Conservation (phyloP, 371 early-diverging fungal genomes). For the Mucor irregularis region DNA sequence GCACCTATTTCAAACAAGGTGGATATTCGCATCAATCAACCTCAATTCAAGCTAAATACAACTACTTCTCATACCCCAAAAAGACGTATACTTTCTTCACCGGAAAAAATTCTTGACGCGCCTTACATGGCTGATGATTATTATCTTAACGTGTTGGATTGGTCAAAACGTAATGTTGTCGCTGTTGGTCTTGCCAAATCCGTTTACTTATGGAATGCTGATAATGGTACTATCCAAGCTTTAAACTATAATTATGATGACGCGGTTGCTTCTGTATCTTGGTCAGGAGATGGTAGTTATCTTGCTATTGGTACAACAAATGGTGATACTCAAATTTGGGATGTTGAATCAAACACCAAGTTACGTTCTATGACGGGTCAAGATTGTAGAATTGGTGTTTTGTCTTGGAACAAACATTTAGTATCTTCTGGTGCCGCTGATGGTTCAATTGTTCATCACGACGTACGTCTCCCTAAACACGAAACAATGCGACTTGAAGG, state of each 20-base stretch:
- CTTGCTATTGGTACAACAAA: conserved; percentile 84
- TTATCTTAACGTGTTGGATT: conserved; percentile 96
- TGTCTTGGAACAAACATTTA: conserved; percentile 87
- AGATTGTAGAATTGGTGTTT: conserved; percentile 75
- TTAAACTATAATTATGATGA: conserved; percentile 62
- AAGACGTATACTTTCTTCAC: conserved; percentile 68
- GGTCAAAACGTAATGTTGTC: conserved; percentile 82
- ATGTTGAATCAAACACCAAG: conserved; percentile 66
- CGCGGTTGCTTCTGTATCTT: conserved; percentile 72
- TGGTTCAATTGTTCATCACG: conserved; percentile 92
- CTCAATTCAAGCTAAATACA: conserved; percentile 33
- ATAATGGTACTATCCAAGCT: conserved; percentile 71
- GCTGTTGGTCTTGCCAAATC: conserved; percentile 88
- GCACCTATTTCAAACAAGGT: not conserved
- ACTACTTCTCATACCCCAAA: conserved; percentile 35
- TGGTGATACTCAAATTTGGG: conserved; percentile 92
- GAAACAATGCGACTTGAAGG: conserved; percentile 65
- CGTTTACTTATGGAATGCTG: conserved; percentile 94
- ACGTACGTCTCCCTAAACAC: conserved; percentile 84
- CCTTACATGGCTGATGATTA: conserved; percentile 95
- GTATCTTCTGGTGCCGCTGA: conserved; percentile 88
- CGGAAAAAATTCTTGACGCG: conserved; percentile 86
- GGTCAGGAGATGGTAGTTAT: conserved; percentile 76
- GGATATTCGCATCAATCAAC: conserved; percentile 5
- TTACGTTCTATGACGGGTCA: conserved; percentile 80